Evolutionary conservation across 257 asterid genomes (phyloP), one percentile per base, ranked within the genome.

Genomic region (Solanum microdontum): DNA sequence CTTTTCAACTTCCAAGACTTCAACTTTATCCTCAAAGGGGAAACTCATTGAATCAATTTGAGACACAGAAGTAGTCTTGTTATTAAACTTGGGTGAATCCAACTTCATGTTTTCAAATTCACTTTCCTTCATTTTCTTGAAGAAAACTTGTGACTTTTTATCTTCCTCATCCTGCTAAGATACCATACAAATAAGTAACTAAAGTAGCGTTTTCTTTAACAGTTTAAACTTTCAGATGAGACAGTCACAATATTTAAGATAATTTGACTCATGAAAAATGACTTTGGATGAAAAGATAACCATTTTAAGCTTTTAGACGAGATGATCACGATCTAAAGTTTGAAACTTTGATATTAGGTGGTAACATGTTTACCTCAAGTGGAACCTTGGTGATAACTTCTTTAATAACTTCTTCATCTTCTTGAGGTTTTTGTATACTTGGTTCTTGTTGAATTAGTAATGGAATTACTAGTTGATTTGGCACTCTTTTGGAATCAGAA

Each of bases 81-180:
- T 75, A 87, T 75, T 86, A 84, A 92, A 90, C 89, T 66, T 91
- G 23, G 98, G 96, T 3, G 98, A 95, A 8, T 96, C 97, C 87
- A 93, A 72, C 76, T 94, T 96, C 90, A 94, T 93, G 94, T 94
- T 98, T 93, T 86, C 97, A 51, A 92, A 94, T 92, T 95, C 94
- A 28, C 90, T 68, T 62, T 92, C 95, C 91, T 86, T 92, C 94
- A 84, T 88, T 76, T 94, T 95, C 93, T 93, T 95, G 95, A 94
- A 94, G 94, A 92, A 94, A 86, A 94, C 98, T 79, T 94, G 97
- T 2, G 95, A 91, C 36, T 93, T 90, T 43, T 88, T 93, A 40
- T 95, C 96, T 34, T 89, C 92, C 33, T 92, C 95, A 5, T 76
- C 17, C 39, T 58, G 66, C 2, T 82, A 12, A 86, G 86, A 51